Evolutionary conservation across 1,284 basidiomycete genomes (phyloP), one percentile per base, ranked within the genome.

Genomic region (Wolfiporia cocos): DNA sequence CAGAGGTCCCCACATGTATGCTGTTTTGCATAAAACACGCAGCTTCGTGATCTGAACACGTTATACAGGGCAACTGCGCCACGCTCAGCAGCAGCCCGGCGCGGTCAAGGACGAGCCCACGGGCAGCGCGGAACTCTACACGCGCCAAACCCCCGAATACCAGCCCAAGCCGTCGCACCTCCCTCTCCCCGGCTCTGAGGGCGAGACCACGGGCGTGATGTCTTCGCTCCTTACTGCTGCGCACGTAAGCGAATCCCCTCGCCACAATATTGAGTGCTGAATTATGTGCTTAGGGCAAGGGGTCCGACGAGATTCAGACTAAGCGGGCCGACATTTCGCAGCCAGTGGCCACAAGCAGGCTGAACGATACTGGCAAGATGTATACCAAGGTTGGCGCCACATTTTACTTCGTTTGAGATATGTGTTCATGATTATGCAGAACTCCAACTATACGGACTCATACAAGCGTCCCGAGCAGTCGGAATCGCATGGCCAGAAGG

Each of bases 51-150:
- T n/a, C n/a, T n/a, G n/a, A n/a, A n/a, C n/a, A n/a, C n/a, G n/a
- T n/a, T n/a, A n/a, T n/a, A 10, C 32, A 51, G 52, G 49, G 52
- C 52, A 54, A 37, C 42, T 45, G 39, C 52, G 48, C 17, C 52
- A 51, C 33, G 50, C 52, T 1, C 48, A 50, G n/a, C 50, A 54
- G 28, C 26, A 37, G 19, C 34, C 34, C 9, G 41, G 41, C 5
- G 19, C 28, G 10, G 34, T 42, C 4, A 34, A 6, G 0, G 21
- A 32, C 5, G 24, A 22, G 7, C 34, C 41, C n/a, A 34, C 24
- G 28, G 26, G 12, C 3, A 17, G n/a, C 17, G 19, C 34, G 2
- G 22, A 42, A 5, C 28, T n/a, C 40, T 29, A 20, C 40, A 35
- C 41, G 26, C 41, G 20, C 15, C 12, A 20, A 20, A 42, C 35